Percentiles rank a stretch among this genome's conserved stretches.
Conservation (phyloP, 2,329 filamentous ascomycete genomes). For the Trichophyton simii region DNA sequence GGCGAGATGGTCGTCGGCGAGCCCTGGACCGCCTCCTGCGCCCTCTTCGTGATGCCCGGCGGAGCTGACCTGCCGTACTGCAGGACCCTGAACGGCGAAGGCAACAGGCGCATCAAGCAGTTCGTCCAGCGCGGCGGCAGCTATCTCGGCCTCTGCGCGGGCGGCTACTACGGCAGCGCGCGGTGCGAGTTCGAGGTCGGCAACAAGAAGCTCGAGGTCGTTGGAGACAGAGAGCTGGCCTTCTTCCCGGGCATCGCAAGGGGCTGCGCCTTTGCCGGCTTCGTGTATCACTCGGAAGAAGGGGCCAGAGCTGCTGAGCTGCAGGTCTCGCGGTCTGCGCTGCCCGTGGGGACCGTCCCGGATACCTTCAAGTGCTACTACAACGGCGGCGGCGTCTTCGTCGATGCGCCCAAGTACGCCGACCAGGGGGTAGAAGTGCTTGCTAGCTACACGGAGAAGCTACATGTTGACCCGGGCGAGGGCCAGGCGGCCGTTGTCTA, state of each 20-base stretch:
- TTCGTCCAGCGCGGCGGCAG: conserved; percentile 75
- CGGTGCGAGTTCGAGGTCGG: conserved; percentile 88
- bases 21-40: conserved; percentile 78
- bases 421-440: conserved; percentile 63
- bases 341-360: conserved; percentile 44
- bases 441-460: conserved; percentile 61
- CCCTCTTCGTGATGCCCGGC: conserved; percentile 80
- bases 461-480: conserved; percentile 64
- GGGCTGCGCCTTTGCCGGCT: conserved; percentile 77
- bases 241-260: conserved; percentile 83
- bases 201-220: conserved; percentile 65
- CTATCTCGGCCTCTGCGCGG: conserved; percentile 87
- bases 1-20: conserved; percentile 73
- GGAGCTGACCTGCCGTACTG: conserved; percentile 92
- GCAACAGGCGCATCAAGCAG: conserved; percentile 70
- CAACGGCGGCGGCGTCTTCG: conserved; percentile 89
- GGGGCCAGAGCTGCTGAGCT: conserved; percentile 65
- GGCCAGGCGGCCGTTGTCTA: conserved; percentile 70
- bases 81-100: conserved; percentile 70
- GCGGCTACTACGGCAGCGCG: conserved; percentile 75
- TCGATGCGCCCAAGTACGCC: conserved; percentile 54
- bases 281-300: conserved; percentile 76
- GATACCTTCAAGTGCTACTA: conserved; percentile 66
- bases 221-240: conserved; percentile 69
- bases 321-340: conserved; percentile 48